Evolutionary conservation across 345 rosid species (phyloP), one percentile per base, ranked within the genome.

Genomic region (Sonneratia alba): DNA sequence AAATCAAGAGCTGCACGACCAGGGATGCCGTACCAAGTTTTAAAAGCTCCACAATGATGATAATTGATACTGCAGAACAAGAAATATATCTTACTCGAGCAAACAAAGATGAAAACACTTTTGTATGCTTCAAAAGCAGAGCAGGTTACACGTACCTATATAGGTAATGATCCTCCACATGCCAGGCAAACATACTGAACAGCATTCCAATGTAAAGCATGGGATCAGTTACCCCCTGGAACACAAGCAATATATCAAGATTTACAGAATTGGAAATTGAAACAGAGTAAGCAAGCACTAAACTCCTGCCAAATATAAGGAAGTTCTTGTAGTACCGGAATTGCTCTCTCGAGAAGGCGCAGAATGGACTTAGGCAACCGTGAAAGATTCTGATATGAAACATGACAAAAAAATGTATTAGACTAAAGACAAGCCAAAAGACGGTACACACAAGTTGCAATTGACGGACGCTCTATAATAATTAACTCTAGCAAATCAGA

Each of bases 181-280:
- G 99, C 99, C 99, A 96, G 53, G 99, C 99, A 86, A 96, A 96
- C 86, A 93, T 81, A 72, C 99, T 96, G 83, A 96, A 96, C 49
- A 96, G 86, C 99, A 96, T 96, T 79, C 99, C 99, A 32, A 96
- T 89, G 87, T 96, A 96, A 81, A 96, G 97, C 99, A 96, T 96
- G 16, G 99, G 99, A 64, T 96, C 99, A 43, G 99, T 96, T 71
- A 96, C 92, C 71, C 99, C 99, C 99, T 96, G 90, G 74, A 88
- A 83, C 66, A 80, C 74, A 74, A 61, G 70, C 70, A 19, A 27
- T 6, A 37, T 22, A 38, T 38, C 18, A 67, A 16, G 42, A 72
- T 47, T 9, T 40, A 48, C 36, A 21, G 42, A 48, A 66, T 70
- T 15, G 10, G 6, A 53, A 47, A 48, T 15, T 19, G 10, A 66